These are phyloP conservation scores for Chalciporus piperatus DNA, from an alignment of 768 basidiomycete species.

Conservation along the genomic window DNA sequence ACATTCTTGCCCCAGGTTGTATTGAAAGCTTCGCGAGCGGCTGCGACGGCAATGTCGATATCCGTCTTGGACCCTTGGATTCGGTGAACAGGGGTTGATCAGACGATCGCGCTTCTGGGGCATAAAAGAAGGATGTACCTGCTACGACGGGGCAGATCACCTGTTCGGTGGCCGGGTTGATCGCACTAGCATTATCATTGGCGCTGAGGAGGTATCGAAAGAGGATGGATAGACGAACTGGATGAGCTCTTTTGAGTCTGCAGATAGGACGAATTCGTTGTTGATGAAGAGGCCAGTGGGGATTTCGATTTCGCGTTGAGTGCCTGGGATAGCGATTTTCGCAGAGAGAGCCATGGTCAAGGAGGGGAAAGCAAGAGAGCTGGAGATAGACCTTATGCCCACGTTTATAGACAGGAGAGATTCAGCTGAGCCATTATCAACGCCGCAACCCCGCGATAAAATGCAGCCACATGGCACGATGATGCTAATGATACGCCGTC, in stretches of 20 bases:
- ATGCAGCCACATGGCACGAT: no score
- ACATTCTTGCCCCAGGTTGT: conserved; percentile 89
- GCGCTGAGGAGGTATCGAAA: conserved; percentile 5
- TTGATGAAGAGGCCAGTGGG: conserved; percentile 90
- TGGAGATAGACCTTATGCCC: background rate
- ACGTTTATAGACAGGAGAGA: conserved; percentile 10
- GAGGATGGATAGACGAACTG: conserved; percentile 40
- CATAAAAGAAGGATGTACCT: conserved; percentile 34
- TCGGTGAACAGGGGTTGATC: conserved; percentile 1
- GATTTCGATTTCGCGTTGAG: conserved; percentile 53
- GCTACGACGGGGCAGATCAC: conserved; percentile 65
- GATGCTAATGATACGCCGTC: no score
- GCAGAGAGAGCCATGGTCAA: conserved; percentile 45
- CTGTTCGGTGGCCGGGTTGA: conserved; percentile 83
- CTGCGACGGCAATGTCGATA: conserved; percentile 79
- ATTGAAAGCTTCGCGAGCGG: conserved; percentile 79
- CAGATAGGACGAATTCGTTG: conserved; percentile 81
- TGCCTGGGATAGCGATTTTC: conserved; percentile 39
- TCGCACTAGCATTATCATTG: conserved; percentile 43
- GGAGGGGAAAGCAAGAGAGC: background rate
- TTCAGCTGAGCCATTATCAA: background rate
- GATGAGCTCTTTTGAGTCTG: conserved; percentile 63
- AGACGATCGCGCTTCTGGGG: background rate
- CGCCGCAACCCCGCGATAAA: background rate
- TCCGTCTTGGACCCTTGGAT: conserved; percentile 63